Conservation (phyloP, 805 yeast species). For the Metschnikowia continentalis region DNA sequence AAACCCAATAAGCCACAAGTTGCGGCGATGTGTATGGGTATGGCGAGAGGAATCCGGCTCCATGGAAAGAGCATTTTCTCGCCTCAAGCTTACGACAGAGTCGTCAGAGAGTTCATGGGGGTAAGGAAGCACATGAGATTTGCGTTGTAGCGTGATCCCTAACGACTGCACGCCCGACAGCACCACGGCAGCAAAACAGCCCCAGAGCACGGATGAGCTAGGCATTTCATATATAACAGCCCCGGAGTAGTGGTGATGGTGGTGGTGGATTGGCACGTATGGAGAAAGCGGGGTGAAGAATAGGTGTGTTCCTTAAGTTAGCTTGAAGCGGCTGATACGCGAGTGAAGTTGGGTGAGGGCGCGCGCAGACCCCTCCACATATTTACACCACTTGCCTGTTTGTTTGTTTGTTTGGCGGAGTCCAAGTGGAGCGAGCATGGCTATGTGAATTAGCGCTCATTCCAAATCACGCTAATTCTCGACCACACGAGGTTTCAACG, state of each 20-base stretch:
- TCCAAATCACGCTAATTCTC: too few species aligned
- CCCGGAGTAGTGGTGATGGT: neutral
- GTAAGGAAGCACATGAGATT: slow-evolving; percentile 52
- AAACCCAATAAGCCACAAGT: slow-evolving; percentile 75
- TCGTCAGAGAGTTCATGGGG: slow-evolving; percentile 12
- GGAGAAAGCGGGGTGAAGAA: neutral
- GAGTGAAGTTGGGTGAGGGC: neutral
- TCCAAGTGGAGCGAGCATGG: neutral
- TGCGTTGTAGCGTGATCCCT: slow-evolving; percentile 78
- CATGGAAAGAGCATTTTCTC: slow-evolving; percentile 4
- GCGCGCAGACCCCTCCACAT: slow-evolving; percentile 2
- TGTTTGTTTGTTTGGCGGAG: neutral
- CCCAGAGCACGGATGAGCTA: slow-evolving; percentile 25
- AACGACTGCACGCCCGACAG: slow-evolving; percentile 78
- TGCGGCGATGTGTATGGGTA: slow-evolving; percentile 39
- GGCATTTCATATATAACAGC: slow-evolving; percentile 6
- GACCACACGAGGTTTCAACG: too few species aligned
- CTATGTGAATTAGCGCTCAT: too few species aligned
- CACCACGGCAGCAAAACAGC: slow-evolving; percentile 65
- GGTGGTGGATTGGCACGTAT: neutral
- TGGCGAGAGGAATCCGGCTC: slow-evolving; percentile 16
- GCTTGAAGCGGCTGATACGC: slow-evolving; percentile 3
- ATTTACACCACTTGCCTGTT: neutral
- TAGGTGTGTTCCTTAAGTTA: neutral
- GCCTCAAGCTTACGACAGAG: slow-evolving; percentile 9